Evolutionary conservation across 1,284 basidiomycete genomes (phyloP), one percentile per base, ranked within the genome.

Genomic region (Volvariella surrecta): DNA sequence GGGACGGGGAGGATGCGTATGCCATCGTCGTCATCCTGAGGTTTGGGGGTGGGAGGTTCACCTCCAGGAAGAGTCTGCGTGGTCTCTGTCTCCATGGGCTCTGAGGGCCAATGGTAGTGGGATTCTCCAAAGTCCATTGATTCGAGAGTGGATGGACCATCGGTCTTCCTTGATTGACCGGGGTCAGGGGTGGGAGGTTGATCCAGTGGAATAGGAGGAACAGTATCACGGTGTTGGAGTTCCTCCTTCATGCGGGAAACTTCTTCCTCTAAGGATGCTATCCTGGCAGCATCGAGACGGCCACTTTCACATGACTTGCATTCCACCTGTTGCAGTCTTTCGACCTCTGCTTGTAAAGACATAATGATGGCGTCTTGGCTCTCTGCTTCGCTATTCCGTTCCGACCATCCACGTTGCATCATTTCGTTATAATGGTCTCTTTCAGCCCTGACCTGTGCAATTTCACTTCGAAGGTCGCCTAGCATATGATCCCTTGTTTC

Each of bases 401-500:
- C 18, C n/a, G 34, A 7, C 18, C 34, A 15, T 35, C 34, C n/a
- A n/a, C 8, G 6, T 19, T 35, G n/a, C n/a, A 16, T 19, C 34
- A 35, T 35, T 4, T 16, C n/a, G 34, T 19, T 35, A 6, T 7
- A 35, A 8, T 35, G n/a, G 18, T 35, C 18, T 8, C 18, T 35
- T 19, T 35, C 34, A 7, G 6, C 34, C 34, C 7, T n/a, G 8
- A 35, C 13, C 6, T 4, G n/a, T 6, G 6, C 34, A 19, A 35
- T 6, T 15, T n/a, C 7, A 35, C 4, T 35, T 4, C 13, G 18
- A 8, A 35, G 13, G 8, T 16, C 34, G n/a, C n/a, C 18, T 35
- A 43, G 50, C 52, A 32, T 49, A 44, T 34, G 45, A 43, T 18
- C 56, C 50, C 35, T 32, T 16, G 45, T 9, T 39, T 42, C 16